Conservation (phyloP, 768 basidiomycete genomes). For the Mrakia frigida region DNA sequence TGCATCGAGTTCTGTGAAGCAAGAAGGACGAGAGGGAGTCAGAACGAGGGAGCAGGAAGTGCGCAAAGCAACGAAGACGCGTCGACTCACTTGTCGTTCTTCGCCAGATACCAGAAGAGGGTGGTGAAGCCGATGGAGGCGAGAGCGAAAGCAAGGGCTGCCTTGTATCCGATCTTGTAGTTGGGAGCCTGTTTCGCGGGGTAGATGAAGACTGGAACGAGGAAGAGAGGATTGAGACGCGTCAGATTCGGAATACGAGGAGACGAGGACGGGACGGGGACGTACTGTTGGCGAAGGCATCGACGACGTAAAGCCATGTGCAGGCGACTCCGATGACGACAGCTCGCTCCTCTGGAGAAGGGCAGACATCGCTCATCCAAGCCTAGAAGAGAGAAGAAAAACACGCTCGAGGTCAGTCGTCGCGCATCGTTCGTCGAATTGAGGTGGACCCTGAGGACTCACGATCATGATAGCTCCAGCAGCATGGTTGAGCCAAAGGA, state of each 20-base stretch:
- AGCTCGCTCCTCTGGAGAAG: conserved; percentile 33
- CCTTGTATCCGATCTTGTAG: conserved; percentile 38
- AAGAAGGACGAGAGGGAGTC: neutral
- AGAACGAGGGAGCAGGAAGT: neutral
- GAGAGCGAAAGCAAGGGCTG: conserved; percentile 32
- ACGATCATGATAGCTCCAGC: conserved; percentile 33
- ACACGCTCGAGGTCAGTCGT: neutral
- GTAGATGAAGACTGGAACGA: conserved; percentile 34
- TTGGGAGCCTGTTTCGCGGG: conserved; percentile 36
- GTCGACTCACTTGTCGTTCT: neutral
- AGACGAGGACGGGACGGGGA: neutral
- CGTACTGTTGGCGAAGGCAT: conserved; percentile 32
- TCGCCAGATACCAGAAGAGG: conserved; percentile 22
- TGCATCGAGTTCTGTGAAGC: neutral
- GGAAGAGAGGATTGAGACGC: neutral
- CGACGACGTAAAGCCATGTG: conserved; percentile 24
- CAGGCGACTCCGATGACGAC: conserved; percentile 35
- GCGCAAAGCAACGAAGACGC: neutral
- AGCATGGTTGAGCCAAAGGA: conserved; percentile 35
- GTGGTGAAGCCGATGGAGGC: conserved; percentile 28
- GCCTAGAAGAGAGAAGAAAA: conserved; percentile 17
- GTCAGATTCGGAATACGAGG: neutral
- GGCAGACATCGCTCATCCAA: conserved; percentile 37
- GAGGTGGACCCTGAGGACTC: neutral
- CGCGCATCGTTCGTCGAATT: neutral